Base-by-base conservation (phyloP, 495 filamentous ascomycete species). In the Sabuloglossum arenarium region DNA sequence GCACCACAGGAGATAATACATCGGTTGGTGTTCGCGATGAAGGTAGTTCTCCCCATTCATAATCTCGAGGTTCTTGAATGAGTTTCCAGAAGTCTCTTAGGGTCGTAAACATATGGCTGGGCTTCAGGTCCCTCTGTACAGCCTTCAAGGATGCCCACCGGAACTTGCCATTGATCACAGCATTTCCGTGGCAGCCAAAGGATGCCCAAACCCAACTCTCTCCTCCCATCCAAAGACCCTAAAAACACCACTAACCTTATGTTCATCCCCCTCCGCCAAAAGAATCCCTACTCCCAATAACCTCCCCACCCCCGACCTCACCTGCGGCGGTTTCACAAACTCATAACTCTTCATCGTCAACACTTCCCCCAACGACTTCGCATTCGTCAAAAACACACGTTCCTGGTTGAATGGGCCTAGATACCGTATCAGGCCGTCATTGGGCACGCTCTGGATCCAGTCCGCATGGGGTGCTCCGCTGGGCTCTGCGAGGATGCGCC, bases 401-500 rank as follows among this genome's bases (percentile, higher is more conserved):
- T 94, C 86, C 6, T 71, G 56, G 61, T 93, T 90, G 58, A 82
- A 79, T 5, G 81, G 54, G 16, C 74, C 76, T 12, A 76, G 70
- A 64, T 94, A 90, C 29, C 80, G 75, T 49, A 97, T 85, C n/a
- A 95, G 64, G 9, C 89, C 89, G 47, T 90, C 76, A 59, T 96
- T 89, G n/a, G 86, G 84, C 30, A 94, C 71, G 0, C 70, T 77
- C 46, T 82, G 75, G 54, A 80, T 71, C 87, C 86, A 94, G 39
- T 81, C 66, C n/a, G 73, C 64, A 53, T 75, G 74, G 0, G 80
- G 76, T 3, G 66, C 65, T 6, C 86, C 86, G 0, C 78, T 76
- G 0, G 82, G 75, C 6, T 77, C 68, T 9, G 70, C 67, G 42
- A 71, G 61, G 54, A 91, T 81, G 14, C 63, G 66, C 3, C 58